Evolutionary conservation across 2,329 filamentous ascomycete genomes (phyloP).

Genomic region (Xylariaceae sp.): DNA sequence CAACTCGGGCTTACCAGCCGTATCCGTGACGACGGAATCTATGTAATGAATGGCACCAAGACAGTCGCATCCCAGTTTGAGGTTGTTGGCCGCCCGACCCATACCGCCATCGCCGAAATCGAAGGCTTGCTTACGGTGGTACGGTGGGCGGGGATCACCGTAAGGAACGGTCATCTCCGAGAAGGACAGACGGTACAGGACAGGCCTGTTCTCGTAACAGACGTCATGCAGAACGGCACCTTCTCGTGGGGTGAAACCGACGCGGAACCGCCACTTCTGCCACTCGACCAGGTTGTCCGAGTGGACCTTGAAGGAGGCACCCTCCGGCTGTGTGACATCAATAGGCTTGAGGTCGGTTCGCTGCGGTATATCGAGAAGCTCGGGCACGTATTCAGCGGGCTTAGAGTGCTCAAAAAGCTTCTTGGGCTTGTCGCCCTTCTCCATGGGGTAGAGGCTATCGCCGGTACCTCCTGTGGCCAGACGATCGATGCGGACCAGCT

Average conservation of each 20-base stretch:
- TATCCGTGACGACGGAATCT: conserved; percentile 45
- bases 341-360: conserved; percentile 60
- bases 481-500: conserved; percentile 52
- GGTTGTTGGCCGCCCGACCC: conserved; percentile 60
- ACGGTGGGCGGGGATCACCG: conserved; percentile 55
- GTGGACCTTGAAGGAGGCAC: conserved; percentile 30
- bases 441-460: conserved; percentile 39
- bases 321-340: conserved; percentile 59
- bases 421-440: conserved; percentile 30
- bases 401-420: conserved; percentile 40
- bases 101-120: conserved; percentile 64
- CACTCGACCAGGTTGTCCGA: conserved; percentile 29
- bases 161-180: conserved; percentile 61
- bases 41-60: conserved; percentile 59
- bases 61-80: conserved; percentile 63
- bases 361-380: conserved; percentile 42
- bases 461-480: conserved; percentile 43
- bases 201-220: conserved; percentile 52
- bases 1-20: conserved; percentile 48
- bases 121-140: conserved; percentile 62
- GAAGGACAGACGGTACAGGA: conserved; percentile 54
- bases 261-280: conserved; percentile 52
- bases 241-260: conserved; percentile 57
- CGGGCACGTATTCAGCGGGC: conserved; percentile 43
- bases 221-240: conserved; percentile 59